Percentiles rank a stretch among this genome's conserved stretches.
These are phyloP conservation scores for Ceratocystiopsis brevicomis DNA, from an alignment of 2,329 filamentous ascomycete species.

Conservation along the genomic window DNA sequence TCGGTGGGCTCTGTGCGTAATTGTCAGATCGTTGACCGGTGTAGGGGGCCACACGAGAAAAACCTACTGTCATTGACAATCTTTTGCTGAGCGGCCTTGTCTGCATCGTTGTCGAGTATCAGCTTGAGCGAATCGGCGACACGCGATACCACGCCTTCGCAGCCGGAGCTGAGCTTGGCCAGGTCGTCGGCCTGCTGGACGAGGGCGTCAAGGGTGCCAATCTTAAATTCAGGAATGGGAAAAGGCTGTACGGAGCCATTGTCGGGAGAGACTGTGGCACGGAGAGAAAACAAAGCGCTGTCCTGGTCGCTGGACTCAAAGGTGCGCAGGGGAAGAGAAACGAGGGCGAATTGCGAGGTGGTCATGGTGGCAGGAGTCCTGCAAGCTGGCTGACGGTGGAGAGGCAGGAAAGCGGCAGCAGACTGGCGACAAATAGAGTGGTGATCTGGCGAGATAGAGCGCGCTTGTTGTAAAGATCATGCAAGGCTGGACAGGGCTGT, in stretches of 20 bases:
- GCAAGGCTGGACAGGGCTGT: no score
- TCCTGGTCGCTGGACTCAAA: conserved; percentile 63
- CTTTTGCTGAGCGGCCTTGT: conserved; percentile 70
- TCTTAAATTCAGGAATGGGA: conserved; percentile 84
- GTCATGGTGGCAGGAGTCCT: conserved; percentile 19
- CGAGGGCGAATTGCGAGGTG: conserved; percentile 54
- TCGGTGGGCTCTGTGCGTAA: conserved; percentile 64
- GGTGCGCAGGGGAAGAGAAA: conserved; percentile 79
- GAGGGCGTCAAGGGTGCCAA: conserved; percentile 84
- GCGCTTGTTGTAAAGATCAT: no score
- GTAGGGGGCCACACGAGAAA: neutral
- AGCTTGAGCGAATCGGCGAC: conserved; percentile 69
- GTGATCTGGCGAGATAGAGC: no score
- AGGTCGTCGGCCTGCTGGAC: conserved; percentile 95
- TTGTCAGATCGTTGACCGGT: no score
- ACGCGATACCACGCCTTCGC: conserved; percentile 69
- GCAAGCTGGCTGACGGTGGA: conserved; percentile 2
- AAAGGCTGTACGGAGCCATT: conserved; percentile 62
- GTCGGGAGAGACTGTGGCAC: conserved; percentile 51
- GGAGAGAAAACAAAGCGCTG: conserved; percentile 62
- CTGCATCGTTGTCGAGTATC: conserved; percentile 69
- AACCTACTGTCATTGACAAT: conserved; percentile 76
- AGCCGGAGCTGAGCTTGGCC: conserved; percentile 64
- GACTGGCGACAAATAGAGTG: no score
- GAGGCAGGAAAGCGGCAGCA: no score